Base-by-base conservation (phyloP, 345 rosid genomes). In the Noccaea bulbosa region DNA sequence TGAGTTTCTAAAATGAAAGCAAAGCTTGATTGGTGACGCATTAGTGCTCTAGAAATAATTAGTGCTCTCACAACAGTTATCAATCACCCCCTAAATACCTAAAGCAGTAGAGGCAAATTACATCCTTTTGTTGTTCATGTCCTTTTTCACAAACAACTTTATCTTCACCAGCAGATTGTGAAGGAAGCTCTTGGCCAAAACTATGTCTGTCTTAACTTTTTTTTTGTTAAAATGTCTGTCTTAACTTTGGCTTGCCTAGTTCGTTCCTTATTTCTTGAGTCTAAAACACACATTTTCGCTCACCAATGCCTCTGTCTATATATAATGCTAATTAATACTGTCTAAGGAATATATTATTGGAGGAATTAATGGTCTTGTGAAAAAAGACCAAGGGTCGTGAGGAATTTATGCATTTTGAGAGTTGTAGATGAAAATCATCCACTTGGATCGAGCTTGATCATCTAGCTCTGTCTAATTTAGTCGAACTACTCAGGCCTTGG, bases 61-160 rank as follows among this genome's bases (percentile, higher is more conserved):
- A n/a, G n/a, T n/a, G n/a, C n/a, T n/a, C n/a, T n/a, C n/a, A n/a
- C n/a, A n/a, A n/a, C n/a, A n/a, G n/a, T n/a, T n/a, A n/a, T n/a
- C n/a, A n/a, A n/a, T n/a, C n/a, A n/a, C n/a, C n/a, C n/a, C n/a
- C n/a, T n/a, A n/a, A n/a, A 16, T 49, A 70, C 50, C 52, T 49
- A 39, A 16, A 47, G 34, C 2, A 48, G 15, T 15, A 6, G 67
- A 32, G 43, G 54, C 54, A 63, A 34, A n/a, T 34, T 47, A 38
- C 43, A 11, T 30, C 41, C 37, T 69, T 58, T 58, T 8, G 58
- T 69, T 48, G 49, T 55, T 22, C 14, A 22, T 46, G 15, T 30
- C 43, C 10, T 38, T 59, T 20, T 5, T 24, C 34, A 48, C 34
- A 70, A 59, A 41, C 48, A 57, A 69, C 66, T 58, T 57, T 46